Percentiles rank a stretch among this genome's conserved stretches.
These are phyloP conservation scores for Xenoacremonium recifei DNA, from an alignment of 2,329 filamentous ascomycete genomes.

Conservation along the genomic window DNA sequence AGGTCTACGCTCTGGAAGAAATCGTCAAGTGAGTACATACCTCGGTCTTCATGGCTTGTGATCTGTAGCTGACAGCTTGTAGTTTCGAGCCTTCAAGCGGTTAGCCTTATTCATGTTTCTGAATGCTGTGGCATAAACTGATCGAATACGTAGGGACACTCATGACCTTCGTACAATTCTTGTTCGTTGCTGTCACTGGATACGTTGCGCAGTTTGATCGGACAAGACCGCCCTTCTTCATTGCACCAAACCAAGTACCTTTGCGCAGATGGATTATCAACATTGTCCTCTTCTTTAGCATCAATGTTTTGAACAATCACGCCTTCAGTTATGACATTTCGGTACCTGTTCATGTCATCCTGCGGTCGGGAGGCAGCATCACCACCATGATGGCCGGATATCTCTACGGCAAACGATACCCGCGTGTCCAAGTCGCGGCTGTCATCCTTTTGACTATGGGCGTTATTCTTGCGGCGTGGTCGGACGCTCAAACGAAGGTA, in stretches of 20 bases:
- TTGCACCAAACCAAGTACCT: constrained; percentile 77
- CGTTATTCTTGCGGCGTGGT: constrained; percentile 84
- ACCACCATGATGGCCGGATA: constrained; percentile 93
- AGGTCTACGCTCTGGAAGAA: constrained; percentile 95
- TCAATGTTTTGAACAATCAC: constrained; percentile 97
- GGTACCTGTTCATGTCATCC: constrained; percentile 93
- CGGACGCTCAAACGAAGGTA: constrained; percentile 77
- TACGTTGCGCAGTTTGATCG: constrained; percentile 73
- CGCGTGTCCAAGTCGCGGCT: constrained; percentile 73
- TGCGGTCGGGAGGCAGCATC: constrained; percentile 92
- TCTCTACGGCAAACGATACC: constrained; percentile 82
- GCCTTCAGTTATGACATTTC: constrained; percentile 97
- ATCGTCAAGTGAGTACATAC: constrained; percentile 78
- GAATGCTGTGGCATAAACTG: too few relatives aligned
- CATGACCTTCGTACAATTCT: constrained; percentile 85
- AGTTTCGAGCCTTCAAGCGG: constrained; percentile 84
- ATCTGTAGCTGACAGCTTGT: constrained; percentile 12
- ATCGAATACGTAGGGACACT: constrained; percentile 62
- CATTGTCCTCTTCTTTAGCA: constrained; percentile 85
- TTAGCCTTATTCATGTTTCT: constrained; percentile 33
- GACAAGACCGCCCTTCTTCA: constrained; percentile 65
- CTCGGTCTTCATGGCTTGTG: background rate
- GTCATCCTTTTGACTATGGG: constrained; percentile 83
- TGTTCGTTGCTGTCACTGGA: constrained; percentile 77
- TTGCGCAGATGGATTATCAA: constrained; percentile 83